Evolutionary conservation across 352 stramenopile genomes (phyloP).

Genomic region (Phytophthora kernoviae): DNA sequence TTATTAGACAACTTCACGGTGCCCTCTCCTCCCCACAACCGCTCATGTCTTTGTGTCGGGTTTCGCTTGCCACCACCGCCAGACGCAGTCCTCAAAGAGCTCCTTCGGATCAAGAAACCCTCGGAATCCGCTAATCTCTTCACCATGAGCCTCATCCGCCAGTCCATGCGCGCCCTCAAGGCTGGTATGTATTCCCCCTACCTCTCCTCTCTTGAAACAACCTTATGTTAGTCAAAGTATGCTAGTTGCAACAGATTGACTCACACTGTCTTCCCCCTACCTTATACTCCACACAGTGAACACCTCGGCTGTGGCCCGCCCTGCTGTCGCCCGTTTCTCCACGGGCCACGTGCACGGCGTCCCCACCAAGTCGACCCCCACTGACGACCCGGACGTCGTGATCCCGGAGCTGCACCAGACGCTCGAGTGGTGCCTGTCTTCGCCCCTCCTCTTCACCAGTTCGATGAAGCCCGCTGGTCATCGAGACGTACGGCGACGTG

Average conservation of each 20-base stretch:
- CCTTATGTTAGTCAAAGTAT: not conserved
- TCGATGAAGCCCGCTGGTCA: slow-evolving; percentile 88
- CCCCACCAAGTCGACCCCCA: slow-evolving; percentile 42
- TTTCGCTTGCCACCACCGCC: slow-evolving; percentile 23
- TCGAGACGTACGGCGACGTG: slow-evolving; percentile 87
- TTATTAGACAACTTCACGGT: too few relatives aligned
- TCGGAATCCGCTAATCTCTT: slow-evolving; percentile 5
- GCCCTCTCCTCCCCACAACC: slow-evolving; percentile 14
- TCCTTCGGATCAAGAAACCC: slow-evolving; percentile 33
- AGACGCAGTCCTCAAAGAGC: slow-evolving; percentile 43
- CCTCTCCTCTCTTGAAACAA: slow-evolving; percentile 2
- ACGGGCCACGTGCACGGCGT: slow-evolving; percentile 42
- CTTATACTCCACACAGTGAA: slow-evolving; percentile 47
- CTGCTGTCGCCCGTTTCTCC: slow-evolving; percentile 57
- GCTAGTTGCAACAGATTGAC: slow-evolving; percentile 6
- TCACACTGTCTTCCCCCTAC: slow-evolving; percentile 1
- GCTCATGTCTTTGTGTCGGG: slow-evolving; percentile 33
- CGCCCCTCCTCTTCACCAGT: slow-evolving; percentile 90
- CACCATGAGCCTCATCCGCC: slow-evolving; percentile 82
- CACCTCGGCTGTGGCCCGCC: slow-evolving; percentile 56
- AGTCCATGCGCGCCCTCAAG: slow-evolving; percentile 82
- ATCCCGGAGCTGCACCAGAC: slow-evolving; percentile 83
- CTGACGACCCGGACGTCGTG: slow-evolving; percentile 77
- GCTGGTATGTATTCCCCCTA: slow-evolving; percentile 53
- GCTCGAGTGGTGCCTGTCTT: slow-evolving; percentile 86